Percentiles rank a stretch among this genome's conserved stretches.
Evolutionary conservation across 495 filamentous ascomycete species (phyloP).

Genomic region (Daldinia vernicosa): DNA sequence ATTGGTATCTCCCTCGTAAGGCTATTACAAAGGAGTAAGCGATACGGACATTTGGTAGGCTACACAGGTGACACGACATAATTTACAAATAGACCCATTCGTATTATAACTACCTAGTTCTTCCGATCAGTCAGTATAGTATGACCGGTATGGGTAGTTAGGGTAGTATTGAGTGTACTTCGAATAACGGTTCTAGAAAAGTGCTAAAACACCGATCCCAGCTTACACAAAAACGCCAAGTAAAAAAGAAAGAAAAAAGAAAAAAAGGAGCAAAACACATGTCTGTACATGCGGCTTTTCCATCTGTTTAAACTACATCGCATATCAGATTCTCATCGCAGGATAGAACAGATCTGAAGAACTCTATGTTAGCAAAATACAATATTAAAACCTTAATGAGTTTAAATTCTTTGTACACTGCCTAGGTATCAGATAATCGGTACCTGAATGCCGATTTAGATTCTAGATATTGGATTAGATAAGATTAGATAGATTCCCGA

Average conservation of each 20-base stretch:
- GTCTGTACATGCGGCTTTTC: neutral
- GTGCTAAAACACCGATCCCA: neutral
- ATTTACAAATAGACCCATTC: neutral
- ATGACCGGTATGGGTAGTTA: neutral
- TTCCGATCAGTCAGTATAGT: neutral
- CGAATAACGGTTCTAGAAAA: neutral
- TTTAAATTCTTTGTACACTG: neutral
- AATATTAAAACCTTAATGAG: neutral
- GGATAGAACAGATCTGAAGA: neutral
- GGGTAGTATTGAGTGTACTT: neutral
- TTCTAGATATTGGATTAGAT: constrained; percentile 23
- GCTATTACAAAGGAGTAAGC: neutral
- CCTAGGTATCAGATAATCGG: neutral
- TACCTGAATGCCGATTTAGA: constrained; percentile 12
- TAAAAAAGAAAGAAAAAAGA: neutral
- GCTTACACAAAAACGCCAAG: neutral
- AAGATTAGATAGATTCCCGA: constrained; percentile 26
- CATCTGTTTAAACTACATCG: neutral
- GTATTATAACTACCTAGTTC: neutral
- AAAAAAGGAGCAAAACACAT: neutral
- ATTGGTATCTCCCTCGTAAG: neutral
- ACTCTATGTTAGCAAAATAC: neutral
- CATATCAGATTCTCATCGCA: neutral
- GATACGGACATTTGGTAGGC: neutral
- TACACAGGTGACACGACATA: neutral